Evolutionary conservation across 83 land plant species (phyloP).

Genomic region (Larix sibirica): DNA sequence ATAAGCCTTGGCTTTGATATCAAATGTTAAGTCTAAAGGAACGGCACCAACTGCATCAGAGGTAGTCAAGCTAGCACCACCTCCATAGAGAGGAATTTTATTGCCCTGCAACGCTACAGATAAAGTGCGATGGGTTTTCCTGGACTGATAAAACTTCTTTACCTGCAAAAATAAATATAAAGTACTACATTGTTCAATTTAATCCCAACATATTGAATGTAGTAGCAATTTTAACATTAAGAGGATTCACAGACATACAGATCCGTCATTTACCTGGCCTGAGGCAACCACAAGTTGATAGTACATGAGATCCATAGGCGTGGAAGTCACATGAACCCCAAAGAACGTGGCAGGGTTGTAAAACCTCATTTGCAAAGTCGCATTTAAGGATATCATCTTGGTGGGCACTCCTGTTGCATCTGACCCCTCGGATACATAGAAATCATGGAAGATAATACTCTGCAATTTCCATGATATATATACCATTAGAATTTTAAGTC

Average conservation of each 20-base stretch:
- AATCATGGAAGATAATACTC: conserved; percentile 60
- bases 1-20: conserved; percentile 47
- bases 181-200: neutral
- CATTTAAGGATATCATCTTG: conserved; percentile 53
- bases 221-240: neutral
- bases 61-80: conserved; percentile 50
- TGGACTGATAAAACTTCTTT: conserved; percentile 49
- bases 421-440: conserved; percentile 47
- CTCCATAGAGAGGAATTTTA: conserved; percentile 63
- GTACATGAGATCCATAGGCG: conserved; percentile 53
- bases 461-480: conserved; percentile 19
- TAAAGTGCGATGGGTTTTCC: conserved; percentile 49
- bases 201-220: neutral
- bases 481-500: neutral
- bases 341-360: conserved; percentile 69
- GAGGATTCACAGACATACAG: neutral
- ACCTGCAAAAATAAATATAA: conserved; percentile 34
- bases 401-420: conserved; percentile 62
- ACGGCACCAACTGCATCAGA: conserved; percentile 23
- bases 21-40: conserved; percentile 41
- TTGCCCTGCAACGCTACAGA: conserved; percentile 33
- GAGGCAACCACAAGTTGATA: conserved; percentile 47
- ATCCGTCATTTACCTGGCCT: conserved; percentile 38
- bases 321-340: conserved; percentile 65
- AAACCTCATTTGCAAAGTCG: conserved; percentile 50